phyloP scores from a whole-genome alignment of 192 early-diverging fungal genomes.

The Umbelopsis vinacea region DNA sequence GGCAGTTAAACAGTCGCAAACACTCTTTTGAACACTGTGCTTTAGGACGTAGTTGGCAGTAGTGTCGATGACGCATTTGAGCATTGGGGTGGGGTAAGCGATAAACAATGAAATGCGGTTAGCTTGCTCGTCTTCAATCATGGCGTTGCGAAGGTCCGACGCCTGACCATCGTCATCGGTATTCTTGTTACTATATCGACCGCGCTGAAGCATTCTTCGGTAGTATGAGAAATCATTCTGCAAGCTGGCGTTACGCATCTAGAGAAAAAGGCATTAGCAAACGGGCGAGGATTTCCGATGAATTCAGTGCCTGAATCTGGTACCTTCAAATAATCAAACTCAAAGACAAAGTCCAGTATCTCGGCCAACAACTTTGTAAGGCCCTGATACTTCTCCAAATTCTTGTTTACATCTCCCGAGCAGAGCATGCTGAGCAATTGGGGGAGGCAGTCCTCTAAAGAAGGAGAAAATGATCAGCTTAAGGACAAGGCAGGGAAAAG shows the following conservation, averaged over 20 bases:
- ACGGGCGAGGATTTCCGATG: too few species aligned
- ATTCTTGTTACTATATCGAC: constrained; percentile 41
- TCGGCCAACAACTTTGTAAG: constrained; percentile 82
- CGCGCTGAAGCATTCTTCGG: constrained; percentile 84
- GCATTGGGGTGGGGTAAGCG: constrained; percentile 93
- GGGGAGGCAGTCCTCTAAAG: constrained; percentile 61
- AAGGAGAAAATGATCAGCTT: constrained; percentile 22
- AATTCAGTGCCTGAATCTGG: neutral
- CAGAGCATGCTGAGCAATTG: constrained; percentile 71
- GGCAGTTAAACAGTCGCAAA: constrained; percentile 76
- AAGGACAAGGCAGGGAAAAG: constrained; percentile 16
- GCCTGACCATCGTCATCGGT: constrained; percentile 14
- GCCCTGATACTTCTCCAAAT: constrained; percentile 76
- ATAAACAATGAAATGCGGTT: constrained; percentile 97
- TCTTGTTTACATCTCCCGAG: constrained; percentile 64
- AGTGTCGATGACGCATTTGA: constrained; percentile 85
- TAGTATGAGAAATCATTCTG: constrained; percentile 99
- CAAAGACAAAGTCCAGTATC: constrained; percentile 84
- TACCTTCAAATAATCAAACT: constrained; percentile 94
- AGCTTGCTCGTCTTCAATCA: constrained; percentile 84
- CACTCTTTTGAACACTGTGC: constrained; percentile 46
- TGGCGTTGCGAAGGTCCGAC: constrained; percentile 59
- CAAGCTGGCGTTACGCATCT: constrained; percentile 51
- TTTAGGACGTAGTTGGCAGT: constrained; percentile 69
- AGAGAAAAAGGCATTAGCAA: too few species aligned